Evolutionary conservation across 1,284 basidiomycete genomes (phyloP).

Genomic region (Irpex rosettiformis): DNA sequence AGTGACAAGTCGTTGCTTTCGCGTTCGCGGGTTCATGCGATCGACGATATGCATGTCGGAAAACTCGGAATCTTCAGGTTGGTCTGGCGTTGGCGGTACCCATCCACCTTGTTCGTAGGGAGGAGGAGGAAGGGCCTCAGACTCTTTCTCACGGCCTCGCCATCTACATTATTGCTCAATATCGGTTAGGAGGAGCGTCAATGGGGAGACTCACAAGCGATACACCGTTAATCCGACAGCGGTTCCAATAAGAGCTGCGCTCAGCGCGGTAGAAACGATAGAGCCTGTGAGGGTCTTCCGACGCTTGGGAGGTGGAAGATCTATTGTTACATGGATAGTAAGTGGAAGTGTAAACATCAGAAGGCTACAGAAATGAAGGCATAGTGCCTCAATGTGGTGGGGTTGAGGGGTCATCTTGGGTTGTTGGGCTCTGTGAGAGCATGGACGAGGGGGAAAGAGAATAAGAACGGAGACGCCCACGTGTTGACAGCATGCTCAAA

Average conservation of each 20-base stretch:
- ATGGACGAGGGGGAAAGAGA: constrained; percentile 2
- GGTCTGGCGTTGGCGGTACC: constrained; percentile 30
- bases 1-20: constrained; percentile 25
- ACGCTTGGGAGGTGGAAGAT: constrained; percentile 50
- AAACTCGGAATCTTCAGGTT: constrained; percentile 9
- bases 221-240: constrained; percentile 81
- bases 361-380: constrained; percentile 14
- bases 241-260: constrained; percentile 75
- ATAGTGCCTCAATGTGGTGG: constrained; percentile 9
- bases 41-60: constrained; percentile 10
- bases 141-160: constrained; percentile 65
- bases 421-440: neutral
- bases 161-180: constrained; percentile 47
- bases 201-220: constrained; percentile 64
- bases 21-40: constrained; percentile 18
- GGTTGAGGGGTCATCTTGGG: neutral
- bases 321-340: constrained; percentile 46
- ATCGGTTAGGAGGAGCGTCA: too few relatives aligned
- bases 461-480: constrained; percentile 2
- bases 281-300: constrained; percentile 71
- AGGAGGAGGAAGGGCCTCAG: constrained; percentile 47
- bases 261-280: constrained; percentile 75
- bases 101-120: constrained; percentile 64
- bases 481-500: constrained; percentile 2
- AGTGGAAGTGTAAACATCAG: constrained; percentile 29